phyloP scores from a whole-genome alignment of 306 rosid genomes.

The Spatholobus suberectus region DNA sequence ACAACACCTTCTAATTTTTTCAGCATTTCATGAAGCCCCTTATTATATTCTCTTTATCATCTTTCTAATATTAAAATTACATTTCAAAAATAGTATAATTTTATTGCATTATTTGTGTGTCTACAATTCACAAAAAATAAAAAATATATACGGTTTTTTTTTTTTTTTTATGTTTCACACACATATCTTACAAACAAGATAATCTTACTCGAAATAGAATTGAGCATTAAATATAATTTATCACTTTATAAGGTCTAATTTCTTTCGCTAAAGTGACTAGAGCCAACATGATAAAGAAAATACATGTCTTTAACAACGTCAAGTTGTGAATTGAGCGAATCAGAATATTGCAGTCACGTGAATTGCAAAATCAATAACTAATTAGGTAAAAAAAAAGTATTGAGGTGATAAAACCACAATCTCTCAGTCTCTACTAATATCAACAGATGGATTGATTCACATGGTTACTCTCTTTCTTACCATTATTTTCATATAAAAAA shows the following conservation, averaged over 20 bases:
- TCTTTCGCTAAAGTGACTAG: background rate
- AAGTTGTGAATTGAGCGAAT: background rate
- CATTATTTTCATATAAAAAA: background rate
- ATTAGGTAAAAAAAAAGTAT: background rate
- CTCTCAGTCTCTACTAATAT: background rate
- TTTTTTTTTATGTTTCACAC: background rate
- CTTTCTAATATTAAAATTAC: background rate
- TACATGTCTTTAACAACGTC: background rate
- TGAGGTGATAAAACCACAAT: background rate
- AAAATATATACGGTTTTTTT: background rate
- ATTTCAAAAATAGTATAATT: background rate
- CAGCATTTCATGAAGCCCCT: background rate
- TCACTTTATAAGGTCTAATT: background rate
- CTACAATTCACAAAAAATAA: background rate
- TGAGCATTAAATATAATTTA: background rate
- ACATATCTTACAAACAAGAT: background rate
- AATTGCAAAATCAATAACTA: background rate
- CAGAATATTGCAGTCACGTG: background rate
- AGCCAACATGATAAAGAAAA: background rate
- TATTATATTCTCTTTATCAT: background rate
- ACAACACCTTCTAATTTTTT: background rate
- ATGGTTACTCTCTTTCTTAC: conserved; percentile 8
- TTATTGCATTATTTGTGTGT: background rate
- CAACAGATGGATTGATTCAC: background rate
- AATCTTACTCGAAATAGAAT: background rate